A percentile compares a stretch with the other conserved stretches of the same genome.
Conservation (phyloP, 2,329 filamentous ascomycete genomes). For the Acrocalymma vagum region DNA sequence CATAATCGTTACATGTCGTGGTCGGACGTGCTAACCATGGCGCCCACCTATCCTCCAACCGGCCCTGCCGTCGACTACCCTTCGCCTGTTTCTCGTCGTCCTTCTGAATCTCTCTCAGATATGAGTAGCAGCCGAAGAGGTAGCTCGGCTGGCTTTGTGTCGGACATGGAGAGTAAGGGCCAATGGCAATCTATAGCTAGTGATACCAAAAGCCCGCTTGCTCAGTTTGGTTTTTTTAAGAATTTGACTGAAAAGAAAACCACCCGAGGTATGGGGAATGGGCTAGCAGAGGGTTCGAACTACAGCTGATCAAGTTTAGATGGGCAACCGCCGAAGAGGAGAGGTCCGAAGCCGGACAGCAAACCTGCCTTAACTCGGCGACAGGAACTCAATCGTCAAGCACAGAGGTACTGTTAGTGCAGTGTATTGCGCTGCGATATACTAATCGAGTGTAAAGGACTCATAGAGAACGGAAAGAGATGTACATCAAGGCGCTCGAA, state of each 20-base stretch:
- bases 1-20: slow-evolving; percentile 45
- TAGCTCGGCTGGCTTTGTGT: slow-evolving; percentile 45
- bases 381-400: slow-evolving; percentile 94
- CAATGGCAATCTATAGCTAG: slow-evolving; percentile 48
- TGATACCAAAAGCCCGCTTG: slow-evolving; percentile 46
- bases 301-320: slow-evolving; percentile 59
- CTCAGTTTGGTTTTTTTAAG: slow-evolving; percentile 66
- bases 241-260: slow-evolving; percentile 74
- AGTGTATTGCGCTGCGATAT: not conserved
- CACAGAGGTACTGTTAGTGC: slow-evolving; percentile 75
- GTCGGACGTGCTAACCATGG: slow-evolving; percentile 45
- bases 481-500: slow-evolving; percentile 94
- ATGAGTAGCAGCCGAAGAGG: slow-evolving; percentile 39
- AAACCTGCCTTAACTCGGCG: slow-evolving; percentile 91
- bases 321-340: slow-evolving; percentile 84
- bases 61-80: slow-evolving; percentile 43
- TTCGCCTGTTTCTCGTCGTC: slow-evolving; percentile 42
- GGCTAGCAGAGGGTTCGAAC: not conserved
- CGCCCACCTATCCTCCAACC: slow-evolving; percentile 46
- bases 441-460: slow-evolving; percentile 67
- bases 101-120: slow-evolving; percentile 43
- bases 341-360: slow-evolving; percentile 95
- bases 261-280: slow-evolving; percentile 71
- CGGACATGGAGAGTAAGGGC: slow-evolving; percentile 47
- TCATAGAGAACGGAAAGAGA: slow-evolving; percentile 94